Conservation (phyloP, 192 early-diverging fungal genomes). For the Entomortierella lignicola region DNA sequence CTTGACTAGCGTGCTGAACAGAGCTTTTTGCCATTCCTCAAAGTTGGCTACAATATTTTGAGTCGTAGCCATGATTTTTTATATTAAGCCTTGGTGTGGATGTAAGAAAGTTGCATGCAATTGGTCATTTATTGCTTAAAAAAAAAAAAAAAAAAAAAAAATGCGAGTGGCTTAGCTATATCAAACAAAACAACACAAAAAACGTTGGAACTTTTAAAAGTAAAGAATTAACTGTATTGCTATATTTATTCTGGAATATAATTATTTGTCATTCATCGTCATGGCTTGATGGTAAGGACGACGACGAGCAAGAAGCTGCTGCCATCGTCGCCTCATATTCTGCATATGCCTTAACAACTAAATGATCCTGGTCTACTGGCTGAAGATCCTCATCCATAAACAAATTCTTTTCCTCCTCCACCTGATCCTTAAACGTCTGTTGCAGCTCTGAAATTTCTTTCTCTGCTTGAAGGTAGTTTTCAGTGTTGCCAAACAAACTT, state of each 20-base stretch:
- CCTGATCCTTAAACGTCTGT: constrained; percentile 4
- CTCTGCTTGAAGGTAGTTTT: constrained; percentile 32
- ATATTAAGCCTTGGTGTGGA: neutral
- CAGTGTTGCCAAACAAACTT: constrained; percentile 38
- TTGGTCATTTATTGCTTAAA: neutral
- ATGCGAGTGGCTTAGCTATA: no score
- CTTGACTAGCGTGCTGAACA: constrained; percentile 63
- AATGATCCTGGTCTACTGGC: constrained; percentile 26
- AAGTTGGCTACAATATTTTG: constrained; percentile 53
- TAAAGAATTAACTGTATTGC: no score
- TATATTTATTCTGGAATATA: neutral
- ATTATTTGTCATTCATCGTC: constrained; percentile 14
- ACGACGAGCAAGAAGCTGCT: constrained; percentile 26
- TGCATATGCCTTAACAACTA: constrained; percentile 41
- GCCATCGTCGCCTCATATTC: constrained; percentile 36
- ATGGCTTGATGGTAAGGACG: constrained; percentile 18
- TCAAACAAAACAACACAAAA: no score
- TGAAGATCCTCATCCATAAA: constrained; percentile 41
- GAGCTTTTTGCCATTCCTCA: constrained; percentile 55
- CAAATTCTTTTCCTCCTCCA: neutral
- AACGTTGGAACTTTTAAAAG: no score
- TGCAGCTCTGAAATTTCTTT: constrained; percentile 42
- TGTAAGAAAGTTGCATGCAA: neutral
- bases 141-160: constrained; percentile 4
- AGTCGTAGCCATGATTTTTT: constrained; percentile 22